Evolutionary conservation across 106 monocot genomes (phyloP).

Genomic region (Dioscorea alata): DNA sequence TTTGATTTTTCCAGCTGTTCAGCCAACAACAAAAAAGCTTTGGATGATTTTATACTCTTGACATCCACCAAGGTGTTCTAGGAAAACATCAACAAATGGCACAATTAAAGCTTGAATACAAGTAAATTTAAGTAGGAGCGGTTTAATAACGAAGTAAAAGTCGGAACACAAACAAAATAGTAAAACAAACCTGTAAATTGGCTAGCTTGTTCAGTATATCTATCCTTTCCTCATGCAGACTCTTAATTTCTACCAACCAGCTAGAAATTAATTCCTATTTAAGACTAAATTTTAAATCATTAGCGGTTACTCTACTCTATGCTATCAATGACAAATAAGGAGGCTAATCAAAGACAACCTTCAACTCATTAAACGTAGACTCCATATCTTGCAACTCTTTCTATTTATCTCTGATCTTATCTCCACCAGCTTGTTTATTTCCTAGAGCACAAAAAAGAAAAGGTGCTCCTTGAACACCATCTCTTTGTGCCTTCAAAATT

Average conservation of each 20-base stretch:
- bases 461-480: slow-evolving; percentile 44
- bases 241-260: slow-evolving; percentile 54
- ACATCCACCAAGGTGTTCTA: slow-evolving; percentile 67
- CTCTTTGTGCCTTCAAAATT: slow-evolving; percentile 58
- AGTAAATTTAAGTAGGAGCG: no score
- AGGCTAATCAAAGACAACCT: slow-evolving; percentile 24
- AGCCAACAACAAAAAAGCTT: slow-evolving; percentile 35
- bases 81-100: background rate
- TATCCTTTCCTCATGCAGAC: slow-evolving; percentile 64
- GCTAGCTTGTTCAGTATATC: slow-evolving; percentile 60
- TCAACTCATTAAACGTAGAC: slow-evolving; percentile 47
- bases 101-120: no score
- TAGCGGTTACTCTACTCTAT: background rate
- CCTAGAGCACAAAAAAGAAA: slow-evolving; percentile 64
- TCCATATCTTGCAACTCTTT: slow-evolving; percentile 77
- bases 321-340: background rate
- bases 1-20: slow-evolving; percentile 62
- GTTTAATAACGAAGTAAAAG: no score
- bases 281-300: slow-evolving; percentile 7
- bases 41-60: slow-evolving; percentile 55
- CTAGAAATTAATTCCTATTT: slow-evolving; percentile 67
- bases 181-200: slow-evolving; percentile 47
- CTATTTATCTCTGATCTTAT: slow-evolving; percentile 61
- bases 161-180: no score
- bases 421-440: slow-evolving; percentile 35